phyloP scores from a whole-genome alignment of 768 basidiomycete genomes.

The Hericium rajendrae region DNA sequence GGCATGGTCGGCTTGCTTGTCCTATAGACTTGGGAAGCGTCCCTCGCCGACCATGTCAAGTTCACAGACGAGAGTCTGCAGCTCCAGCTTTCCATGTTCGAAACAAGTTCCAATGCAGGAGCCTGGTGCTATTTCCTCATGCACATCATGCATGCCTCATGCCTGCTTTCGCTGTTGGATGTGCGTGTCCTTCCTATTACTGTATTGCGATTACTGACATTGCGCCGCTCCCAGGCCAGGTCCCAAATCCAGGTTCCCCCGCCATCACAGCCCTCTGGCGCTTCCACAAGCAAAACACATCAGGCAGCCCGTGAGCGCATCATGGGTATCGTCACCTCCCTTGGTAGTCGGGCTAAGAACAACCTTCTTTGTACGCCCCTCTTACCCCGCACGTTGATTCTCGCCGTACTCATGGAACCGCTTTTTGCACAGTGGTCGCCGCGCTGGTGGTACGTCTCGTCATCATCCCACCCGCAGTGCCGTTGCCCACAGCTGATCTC shows the following conservation, averaged over 20 bases:
- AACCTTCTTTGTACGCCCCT: slow-evolving; percentile 36
- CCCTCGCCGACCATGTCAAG: slow-evolving; percentile 61
- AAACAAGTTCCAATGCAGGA: slow-evolving; percentile 67
- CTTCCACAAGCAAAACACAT: slow-evolving; percentile 10
- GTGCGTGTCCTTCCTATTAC: slow-evolving; percentile 30
- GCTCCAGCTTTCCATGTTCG: slow-evolving; percentile 68
- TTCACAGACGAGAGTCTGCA: slow-evolving; percentile 62
- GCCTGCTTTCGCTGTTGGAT: slow-evolving; percentile 50
- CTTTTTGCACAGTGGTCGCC: slow-evolving; percentile 16
- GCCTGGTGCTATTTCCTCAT: slow-evolving; percentile 77
- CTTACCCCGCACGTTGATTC: slow-evolving; percentile 38
- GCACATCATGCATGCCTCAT: slow-evolving; percentile 65
- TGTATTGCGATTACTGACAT: not conserved
- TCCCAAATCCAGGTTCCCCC: not conserved
- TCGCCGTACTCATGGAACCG: slow-evolving; percentile 42
- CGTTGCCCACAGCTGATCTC: not conserved
- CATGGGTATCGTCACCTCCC: slow-evolving; percentile 28
- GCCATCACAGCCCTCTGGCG: not conserved
- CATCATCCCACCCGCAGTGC: no score
- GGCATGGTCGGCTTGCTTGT: not conserved
- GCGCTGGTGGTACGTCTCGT: not conserved
- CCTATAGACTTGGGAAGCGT: slow-evolving; percentile 50
- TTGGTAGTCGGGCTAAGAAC: slow-evolving; percentile 31
- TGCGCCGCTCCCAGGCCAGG: not conserved
- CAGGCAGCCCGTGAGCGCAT: slow-evolving; percentile 31